Conservation (phyloP, 169 alveolate species). For the Cardiosporidium cionae region DNA sequence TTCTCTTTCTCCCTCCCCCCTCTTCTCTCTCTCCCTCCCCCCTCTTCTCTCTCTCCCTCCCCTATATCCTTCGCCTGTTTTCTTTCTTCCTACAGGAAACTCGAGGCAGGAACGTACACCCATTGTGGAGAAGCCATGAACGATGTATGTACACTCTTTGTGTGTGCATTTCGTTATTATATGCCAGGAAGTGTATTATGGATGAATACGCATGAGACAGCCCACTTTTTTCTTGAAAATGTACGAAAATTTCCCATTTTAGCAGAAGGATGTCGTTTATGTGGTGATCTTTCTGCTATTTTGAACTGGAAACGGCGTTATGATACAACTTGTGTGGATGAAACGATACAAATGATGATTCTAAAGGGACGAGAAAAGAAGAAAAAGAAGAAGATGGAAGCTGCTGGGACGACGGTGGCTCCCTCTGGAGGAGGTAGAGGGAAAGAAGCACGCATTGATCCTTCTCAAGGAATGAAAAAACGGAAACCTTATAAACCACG, state of each 20-base stretch:
- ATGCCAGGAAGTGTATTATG: constrained; percentile 26
- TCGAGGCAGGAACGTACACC: not conserved
- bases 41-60: no score
- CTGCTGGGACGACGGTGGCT: no score
- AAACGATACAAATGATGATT: not conserved
- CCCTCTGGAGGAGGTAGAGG: not conserved
- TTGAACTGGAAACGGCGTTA: constrained; percentile 1
- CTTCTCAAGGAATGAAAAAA: not conserved
- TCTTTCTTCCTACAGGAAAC: not conserved
- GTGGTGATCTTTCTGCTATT: not conserved
- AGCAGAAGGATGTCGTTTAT: not conserved
- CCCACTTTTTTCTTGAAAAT: not conserved
- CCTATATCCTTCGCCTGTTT: no score
- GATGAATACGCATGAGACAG: constrained; percentile 25
- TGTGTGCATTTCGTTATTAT: constrained; percentile 26
- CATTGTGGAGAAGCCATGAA: constrained; percentile 13
- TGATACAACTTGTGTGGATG: not conserved
- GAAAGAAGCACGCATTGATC: not conserved
- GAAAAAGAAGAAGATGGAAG: no score
- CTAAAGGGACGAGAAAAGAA: not conserved
- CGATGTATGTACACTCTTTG: constrained; percentile 15
- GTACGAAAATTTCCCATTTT: not conserved
- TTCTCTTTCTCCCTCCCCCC: no score
- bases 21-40: no score
- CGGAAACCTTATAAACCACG: no score